These are phyloP conservation scores for Ilyonectria destructans DNA, from an alignment of 2,329 filamentous ascomycete species.

Conservation along the genomic window DNA sequence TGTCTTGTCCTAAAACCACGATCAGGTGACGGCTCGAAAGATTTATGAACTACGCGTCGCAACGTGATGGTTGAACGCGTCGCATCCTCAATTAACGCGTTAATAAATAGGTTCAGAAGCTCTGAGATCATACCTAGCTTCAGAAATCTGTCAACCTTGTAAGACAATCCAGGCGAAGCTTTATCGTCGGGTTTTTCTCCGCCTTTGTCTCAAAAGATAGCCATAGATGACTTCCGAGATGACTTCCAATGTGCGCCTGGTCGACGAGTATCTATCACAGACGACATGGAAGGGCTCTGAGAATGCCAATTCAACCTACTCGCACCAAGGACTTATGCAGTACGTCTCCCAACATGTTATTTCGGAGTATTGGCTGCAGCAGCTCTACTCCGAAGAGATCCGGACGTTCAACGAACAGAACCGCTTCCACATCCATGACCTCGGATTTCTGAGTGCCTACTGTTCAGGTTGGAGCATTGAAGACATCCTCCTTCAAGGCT, in stretches of 20 bases:
- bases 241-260: constrained; percentile 31
- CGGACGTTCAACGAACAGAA: constrained; percentile 38
- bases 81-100: constrained; percentile 11
- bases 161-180: neutral
- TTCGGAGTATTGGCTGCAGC: constrained; percentile 46
- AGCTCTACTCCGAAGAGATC: constrained; percentile 43
- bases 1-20: neutral
- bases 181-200: neutral
- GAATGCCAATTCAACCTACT: constrained; percentile 48
- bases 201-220: neutral
- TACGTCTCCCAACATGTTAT: constrained; percentile 47
- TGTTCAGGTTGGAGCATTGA: constrained; percentile 48
- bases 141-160: neutral
- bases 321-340: constrained; percentile 46
- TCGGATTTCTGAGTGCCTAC: constrained; percentile 45
- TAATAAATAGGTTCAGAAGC: neutral
- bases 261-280: constrained; percentile 44
- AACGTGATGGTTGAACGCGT: neutral
- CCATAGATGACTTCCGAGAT: neutral
- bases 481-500: constrained; percentile 45
- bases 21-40: constrained; percentile 20
- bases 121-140: no score
- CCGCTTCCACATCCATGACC: constrained; percentile 47
- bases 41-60: neutral
- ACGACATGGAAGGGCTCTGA: constrained; percentile 44